Base-by-base conservation (phyloP, 306 rosid genomes). In the Prunus fruticosa region DNA sequence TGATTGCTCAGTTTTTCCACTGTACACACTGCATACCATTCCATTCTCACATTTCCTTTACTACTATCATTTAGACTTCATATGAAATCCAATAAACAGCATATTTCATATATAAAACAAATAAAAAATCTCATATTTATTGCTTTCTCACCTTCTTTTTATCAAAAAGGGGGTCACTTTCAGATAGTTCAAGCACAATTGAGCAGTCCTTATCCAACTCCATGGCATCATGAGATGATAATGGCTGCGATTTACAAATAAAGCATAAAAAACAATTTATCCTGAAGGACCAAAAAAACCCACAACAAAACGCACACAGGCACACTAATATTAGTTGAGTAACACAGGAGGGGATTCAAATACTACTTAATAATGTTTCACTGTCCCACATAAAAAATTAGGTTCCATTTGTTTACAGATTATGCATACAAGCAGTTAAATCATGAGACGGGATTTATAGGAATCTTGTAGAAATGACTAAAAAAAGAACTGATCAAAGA, bases 181-280 rank as follows among this genome's bases (percentile, higher is more conserved):
- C 82, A 32, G 89, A 51, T 57, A 90, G 83, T 79, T 93, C 93
- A n/a, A 90, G 90, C 82, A 80, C 83, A 79, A 92, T 25, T 19
- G 85, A 77, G 82, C 84, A 83, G 71, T 76, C 84, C 61, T 82
- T 51, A 11, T 79, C 84, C 65, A 81, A 72, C 73, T 80, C 75
- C 86, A 75, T 78, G 47, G 57, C 62, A 69, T 51, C 62, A 65
- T 51, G 67, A 67, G 80, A 72, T 74, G 78, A 49, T 34, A 27
- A 73, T 47, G 32, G 74, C 92, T 90, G 91, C 82, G 75, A 77
- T 65, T 58, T 69, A 76, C 11, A 81, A 61, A 73, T 8, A 77
- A 51, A 12, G 28, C 38, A 53, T 32, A 5, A 30, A 47, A 25
- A 50, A 71, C 50, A 10, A 10, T 20, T 5, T 6, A 22, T 45